Percentiles rank a stretch among this genome's conserved stretches.
Conservation (phyloP, 768 basidiomycete species). For the Thelephora ganbajun region DNA sequence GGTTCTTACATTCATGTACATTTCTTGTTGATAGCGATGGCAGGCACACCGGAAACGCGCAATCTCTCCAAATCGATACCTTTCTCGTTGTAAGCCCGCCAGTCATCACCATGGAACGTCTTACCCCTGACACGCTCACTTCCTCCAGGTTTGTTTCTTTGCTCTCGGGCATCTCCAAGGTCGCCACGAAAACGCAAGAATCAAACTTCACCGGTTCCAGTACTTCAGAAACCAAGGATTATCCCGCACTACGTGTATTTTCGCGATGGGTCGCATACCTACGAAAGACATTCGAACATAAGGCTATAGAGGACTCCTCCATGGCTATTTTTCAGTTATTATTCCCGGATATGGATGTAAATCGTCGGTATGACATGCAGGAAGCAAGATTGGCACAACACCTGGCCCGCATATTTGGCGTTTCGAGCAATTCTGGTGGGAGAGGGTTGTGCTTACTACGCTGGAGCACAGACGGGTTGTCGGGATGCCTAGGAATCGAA, state of each 20-base stretch:
- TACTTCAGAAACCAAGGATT: neutral
- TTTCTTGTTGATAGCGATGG: too few relatives aligned
- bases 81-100: too few relatives aligned
- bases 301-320: slow-evolving; percentile 27
- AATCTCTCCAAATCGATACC: too few relatives aligned
- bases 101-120: too few relatives aligned
- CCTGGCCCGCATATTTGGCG: slow-evolving; percentile 30
- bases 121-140: neutral
- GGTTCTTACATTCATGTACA: too few relatives aligned
- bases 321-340: slow-evolving; percentile 54
- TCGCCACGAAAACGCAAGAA: too few relatives aligned
- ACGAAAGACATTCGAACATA: slow-evolving; percentile 28
- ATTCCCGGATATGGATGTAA: slow-evolving; percentile 72
- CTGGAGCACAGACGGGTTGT: slow-evolving; percentile 28
- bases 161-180: neutral
- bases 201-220: neutral
- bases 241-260: slow-evolving; percentile 28
- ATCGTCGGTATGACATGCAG: slow-evolving; percentile 60
- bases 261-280: slow-evolving; percentile 31
- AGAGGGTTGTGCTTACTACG: slow-evolving; percentile 15
- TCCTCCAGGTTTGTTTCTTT: neutral
- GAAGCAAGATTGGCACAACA: slow-evolving; percentile 43
- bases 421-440: slow-evolving; percentile 13
- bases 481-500: slow-evolving; percentile 63
- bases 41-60: too few relatives aligned